These are phyloP conservation scores for Gossypium raimondii DNA, from an alignment of 345 rosid species.

Conservation along the genomic window DNA sequence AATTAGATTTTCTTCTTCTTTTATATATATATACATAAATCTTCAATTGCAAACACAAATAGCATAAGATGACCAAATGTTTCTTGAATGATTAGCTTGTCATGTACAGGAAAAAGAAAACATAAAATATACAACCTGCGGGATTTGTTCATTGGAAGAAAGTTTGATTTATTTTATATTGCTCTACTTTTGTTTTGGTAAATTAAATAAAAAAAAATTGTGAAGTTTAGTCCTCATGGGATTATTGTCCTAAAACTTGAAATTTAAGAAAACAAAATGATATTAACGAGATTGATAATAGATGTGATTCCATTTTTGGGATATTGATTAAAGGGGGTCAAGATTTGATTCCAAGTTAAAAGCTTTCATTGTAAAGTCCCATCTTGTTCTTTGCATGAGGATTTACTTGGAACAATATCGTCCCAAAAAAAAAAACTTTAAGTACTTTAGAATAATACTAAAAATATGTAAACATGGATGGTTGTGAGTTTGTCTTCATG, in stretches of 20 bases:
- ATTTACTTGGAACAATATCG: not conserved
- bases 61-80: slow-evolving; percentile 3
- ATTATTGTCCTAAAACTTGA: too few relatives aligned
- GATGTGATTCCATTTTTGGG: not conserved
- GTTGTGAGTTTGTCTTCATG: slow-evolving; percentile 21
- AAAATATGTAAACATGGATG: slow-evolving; percentile 10
- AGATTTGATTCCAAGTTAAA: slow-evolving; percentile 10
- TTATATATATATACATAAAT: not conserved
- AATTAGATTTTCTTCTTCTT: not conserved
- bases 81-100: slow-evolving; percentile 15
- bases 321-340: not conserved
- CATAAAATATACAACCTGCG: not conserved
- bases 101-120: not conserved
- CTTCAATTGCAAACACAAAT: not conserved
- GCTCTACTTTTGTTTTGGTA: not conserved
- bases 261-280: too few relatives aligned
- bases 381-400: slow-evolving; percentile 10
- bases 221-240: too few relatives aligned
- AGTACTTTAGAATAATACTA: not conserved
- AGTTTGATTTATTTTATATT: not conserved
- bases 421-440: slow-evolving; percentile 5
- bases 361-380: slow-evolving; percentile 14
- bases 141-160: not conserved
- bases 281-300: not conserved
- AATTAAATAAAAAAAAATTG: not conserved